Percentiles rank a stretch among this genome's conserved stretches.
Conservation (phyloP, 331 rosid genomes). For the Pyracantha coccinea region DNA sequence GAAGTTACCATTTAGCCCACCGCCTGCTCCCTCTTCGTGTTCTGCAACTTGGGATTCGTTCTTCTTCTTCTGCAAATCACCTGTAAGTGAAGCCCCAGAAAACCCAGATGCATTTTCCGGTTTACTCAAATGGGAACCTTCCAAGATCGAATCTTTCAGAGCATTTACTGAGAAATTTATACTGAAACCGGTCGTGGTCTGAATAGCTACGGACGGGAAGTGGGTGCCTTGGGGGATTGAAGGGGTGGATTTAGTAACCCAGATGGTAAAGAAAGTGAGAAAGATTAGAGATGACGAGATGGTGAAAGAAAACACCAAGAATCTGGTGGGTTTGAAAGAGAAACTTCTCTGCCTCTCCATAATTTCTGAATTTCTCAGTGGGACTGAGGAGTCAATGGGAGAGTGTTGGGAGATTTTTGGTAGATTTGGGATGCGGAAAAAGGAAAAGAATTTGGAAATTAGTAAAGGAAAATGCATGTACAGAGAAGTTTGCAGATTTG, state of each 20-base stretch:
- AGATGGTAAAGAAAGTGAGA: constrained; percentile 47
- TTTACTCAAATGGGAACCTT: constrained; percentile 28
- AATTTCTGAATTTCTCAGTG: neutral
- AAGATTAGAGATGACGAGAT: constrained; percentile 55
- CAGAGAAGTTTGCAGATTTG: neutral
- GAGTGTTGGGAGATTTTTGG: neutral
- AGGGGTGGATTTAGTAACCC: constrained; percentile 51
- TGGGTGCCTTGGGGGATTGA: constrained; percentile 26
- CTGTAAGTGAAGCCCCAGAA: constrained; percentile 15
- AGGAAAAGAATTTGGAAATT: neutral
- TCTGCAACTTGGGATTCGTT: constrained; percentile 21
- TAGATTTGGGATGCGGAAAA: neutral
- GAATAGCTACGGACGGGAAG: constrained; percentile 35
- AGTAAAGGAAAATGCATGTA: neutral
- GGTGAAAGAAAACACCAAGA: constrained; percentile 54
- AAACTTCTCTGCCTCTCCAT: constrained; percentile 89
- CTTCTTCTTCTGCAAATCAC: constrained; percentile 13
- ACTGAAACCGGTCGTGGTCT: constrained; percentile 13
- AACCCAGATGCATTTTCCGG: constrained; percentile 30
- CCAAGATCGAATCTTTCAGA: constrained; percentile 21
- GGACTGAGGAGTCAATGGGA: neutral
- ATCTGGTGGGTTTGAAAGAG: constrained; percentile 68
- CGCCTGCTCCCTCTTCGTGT: constrained; percentile 14
- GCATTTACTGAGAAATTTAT: constrained; percentile 29
- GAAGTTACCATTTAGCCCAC: constrained; percentile 23